Evolutionary conservation across 1,284 basidiomycete species (phyloP).

Genomic region (Ustilago nuda): DNA sequence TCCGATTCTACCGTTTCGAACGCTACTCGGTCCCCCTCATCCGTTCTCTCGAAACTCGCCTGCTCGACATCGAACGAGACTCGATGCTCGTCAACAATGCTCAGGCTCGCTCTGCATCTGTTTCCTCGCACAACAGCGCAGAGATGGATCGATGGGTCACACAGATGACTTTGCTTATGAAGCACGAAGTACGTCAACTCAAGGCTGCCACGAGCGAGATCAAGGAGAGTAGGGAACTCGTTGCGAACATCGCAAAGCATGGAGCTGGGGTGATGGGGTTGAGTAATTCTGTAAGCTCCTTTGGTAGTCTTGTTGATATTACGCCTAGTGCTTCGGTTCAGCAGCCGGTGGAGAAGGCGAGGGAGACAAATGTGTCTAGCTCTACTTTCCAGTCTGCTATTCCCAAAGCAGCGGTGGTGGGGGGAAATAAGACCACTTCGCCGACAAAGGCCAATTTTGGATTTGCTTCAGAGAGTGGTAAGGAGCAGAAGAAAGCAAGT

Average conservation of each 20-base stretch:
- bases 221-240: constrained; percentile 52
- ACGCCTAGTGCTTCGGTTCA: constrained; percentile 26
- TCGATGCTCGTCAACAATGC: constrained; percentile 57
- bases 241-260: constrained; percentile 38
- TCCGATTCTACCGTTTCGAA: constrained; percentile 68
- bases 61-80: constrained; percentile 66
- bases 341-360: constrained; percentile 8
- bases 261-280: constrained; percentile 13
- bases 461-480: constrained; percentile 27
- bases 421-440: constrained; percentile 22
- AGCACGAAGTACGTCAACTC: constrained; percentile 66
- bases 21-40: constrained; percentile 66
- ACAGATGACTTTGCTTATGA: constrained; percentile 66
- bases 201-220: constrained; percentile 60
- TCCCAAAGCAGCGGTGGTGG: constrained; percentile 12
- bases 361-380: constrained; percentile 45
- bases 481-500: constrained; percentile 16
- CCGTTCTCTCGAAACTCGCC: constrained; percentile 62
- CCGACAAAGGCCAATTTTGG: constrained; percentile 44
- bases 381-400: constrained; percentile 47
- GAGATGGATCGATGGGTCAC: constrained; percentile 66
- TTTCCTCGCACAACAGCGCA: constrained; percentile 21
- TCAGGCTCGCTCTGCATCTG: constrained; percentile 20
- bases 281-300: constrained; percentile 22
- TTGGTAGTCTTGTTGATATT: constrained; percentile 33